Evolutionary conservation across 2,329 filamentous ascomycete genomes (phyloP), one percentile per base, ranked within the genome.

Genomic region (Xylaria sp.): DNA sequence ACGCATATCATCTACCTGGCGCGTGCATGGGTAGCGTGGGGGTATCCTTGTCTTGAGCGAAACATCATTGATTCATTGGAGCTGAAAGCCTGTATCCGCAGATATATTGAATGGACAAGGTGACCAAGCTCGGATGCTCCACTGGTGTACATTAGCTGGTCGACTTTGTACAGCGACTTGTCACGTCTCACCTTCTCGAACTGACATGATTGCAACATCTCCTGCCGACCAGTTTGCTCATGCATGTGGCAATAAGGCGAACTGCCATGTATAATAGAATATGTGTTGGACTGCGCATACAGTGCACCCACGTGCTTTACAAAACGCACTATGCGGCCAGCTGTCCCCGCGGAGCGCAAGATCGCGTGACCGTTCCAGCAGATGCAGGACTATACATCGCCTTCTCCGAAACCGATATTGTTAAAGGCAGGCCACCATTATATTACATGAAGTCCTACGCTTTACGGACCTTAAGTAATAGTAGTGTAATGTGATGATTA

Each of bases 1-100:
- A 51, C 48, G 48, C 48, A 51, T 28, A 28, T 51, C 48, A 51
- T 51, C 13, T 28, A 25, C 46, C 20, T 51, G 48, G 48, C 48
- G 23, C 48, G 20, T 28, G 48, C 48, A 51, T 51, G 48, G 48
- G 48, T 25, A 13, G 48, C 9, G 48, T 51, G 23, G 23, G 48
- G 48, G 48, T 3, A 51, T 51, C 48, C 48, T 13, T 51, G 48
- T 25, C 20, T 51, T 51, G 2, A 41, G 39, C 46, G 18, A 48
- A 18, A n/a, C 8, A 48, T 48, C 46, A 48, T 48, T 20, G 46
- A n/a, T 20, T 48, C 46, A 48, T 48, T 48, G 46, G 46, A 48
- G 46, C 46, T 48, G 46, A 48, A 23, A 20, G 46, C 20, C n/a
- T 8, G 43, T n/a, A 46, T 20, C 41, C 41, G 41, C 13, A 13